Conservation (phyloP, 2,329 filamentous ascomycete genomes). For the Daldinia sp. region DNA sequence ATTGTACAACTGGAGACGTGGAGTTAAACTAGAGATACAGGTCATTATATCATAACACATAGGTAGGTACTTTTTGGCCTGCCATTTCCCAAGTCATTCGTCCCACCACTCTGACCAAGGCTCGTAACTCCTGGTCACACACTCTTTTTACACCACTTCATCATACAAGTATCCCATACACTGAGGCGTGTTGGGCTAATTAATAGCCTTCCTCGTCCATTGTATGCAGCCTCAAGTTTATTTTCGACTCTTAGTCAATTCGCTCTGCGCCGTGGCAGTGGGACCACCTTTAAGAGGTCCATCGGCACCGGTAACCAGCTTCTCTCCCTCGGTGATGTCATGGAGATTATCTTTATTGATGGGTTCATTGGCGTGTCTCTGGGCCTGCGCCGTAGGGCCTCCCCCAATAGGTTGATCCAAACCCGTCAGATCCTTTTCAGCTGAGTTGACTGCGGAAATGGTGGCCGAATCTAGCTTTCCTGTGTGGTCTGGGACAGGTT, state of each 20-base stretch:
- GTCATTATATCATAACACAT: not conserved
- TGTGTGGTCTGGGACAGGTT: slow-evolving; percentile 30
- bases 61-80: slow-evolving; percentile 1
- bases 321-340: slow-evolving; percentile 58
- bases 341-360: slow-evolving; percentile 53
- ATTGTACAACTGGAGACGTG: not conserved
- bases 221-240: not conserved
- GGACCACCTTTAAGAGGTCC: slow-evolving; percentile 53
- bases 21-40: slow-evolving; percentile 1
- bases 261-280: slow-evolving; percentile 55
- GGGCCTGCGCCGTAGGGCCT: slow-evolving; percentile 57
- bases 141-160: not conserved
- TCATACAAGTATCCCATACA: not conserved
- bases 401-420: slow-evolving; percentile 51
- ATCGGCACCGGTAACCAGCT: slow-evolving; percentile 54
- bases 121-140: not conserved
- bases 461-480: slow-evolving; percentile 48
- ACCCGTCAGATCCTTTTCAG: slow-evolving; percentile 56
- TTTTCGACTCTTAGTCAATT: slow-evolving; percentile 43
- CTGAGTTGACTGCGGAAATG: slow-evolving; percentile 56
- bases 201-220: not conserved
- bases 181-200: not conserved
- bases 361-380: slow-evolving; percentile 53
- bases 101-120: not conserved
- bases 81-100: not conserved